phyloP scores from a whole-genome alignment of 2,329 filamentous ascomycete genomes.

The Penicillium paneum region DNA sequence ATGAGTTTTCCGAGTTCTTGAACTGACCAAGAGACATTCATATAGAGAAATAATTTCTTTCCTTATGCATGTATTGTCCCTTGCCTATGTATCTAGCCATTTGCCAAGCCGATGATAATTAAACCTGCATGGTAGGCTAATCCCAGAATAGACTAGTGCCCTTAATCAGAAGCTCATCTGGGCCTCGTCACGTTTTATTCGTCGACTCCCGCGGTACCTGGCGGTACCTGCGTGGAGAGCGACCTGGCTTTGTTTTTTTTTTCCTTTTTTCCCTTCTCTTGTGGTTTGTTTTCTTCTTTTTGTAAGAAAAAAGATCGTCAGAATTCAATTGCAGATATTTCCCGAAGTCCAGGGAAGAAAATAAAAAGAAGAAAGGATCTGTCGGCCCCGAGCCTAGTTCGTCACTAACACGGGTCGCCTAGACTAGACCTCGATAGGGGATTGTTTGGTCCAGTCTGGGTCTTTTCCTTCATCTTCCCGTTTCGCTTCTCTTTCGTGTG shows the following conservation, averaged over 20 bases:
- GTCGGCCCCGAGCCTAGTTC: conserved; percentile 10
- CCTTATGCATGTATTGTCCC: background rate
- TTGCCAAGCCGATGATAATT: conserved; percentile 12
- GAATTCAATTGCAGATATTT: background rate
- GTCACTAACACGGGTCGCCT: conserved; percentile 23
- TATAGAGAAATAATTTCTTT: background rate
- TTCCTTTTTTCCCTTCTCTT: background rate
- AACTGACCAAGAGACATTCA: background rate
- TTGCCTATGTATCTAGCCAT: background rate
- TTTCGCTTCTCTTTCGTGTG: conserved; percentile 12
- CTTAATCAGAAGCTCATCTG: conserved; percentile 15
- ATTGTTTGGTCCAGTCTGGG: conserved; percentile 19
- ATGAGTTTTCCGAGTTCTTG: background rate
- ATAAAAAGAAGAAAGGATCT: background rate
- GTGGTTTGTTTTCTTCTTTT: background rate
- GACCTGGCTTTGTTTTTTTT: background rate
- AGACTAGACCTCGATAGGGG: conserved; percentile 25
- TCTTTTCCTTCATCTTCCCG: conserved; percentile 15
- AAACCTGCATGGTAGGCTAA: conserved; percentile 21
- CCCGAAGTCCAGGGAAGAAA: background rate
- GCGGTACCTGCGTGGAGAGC: conserved; percentile 4
- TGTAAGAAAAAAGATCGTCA: background rate
- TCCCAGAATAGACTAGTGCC: conserved; percentile 3
- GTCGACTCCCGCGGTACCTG: conserved; percentile 14
- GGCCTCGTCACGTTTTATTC: conserved; percentile 14